phyloP scores from a whole-genome alignment of 169 alveolate genomes.

The Eimeria falciformis region DNA sequence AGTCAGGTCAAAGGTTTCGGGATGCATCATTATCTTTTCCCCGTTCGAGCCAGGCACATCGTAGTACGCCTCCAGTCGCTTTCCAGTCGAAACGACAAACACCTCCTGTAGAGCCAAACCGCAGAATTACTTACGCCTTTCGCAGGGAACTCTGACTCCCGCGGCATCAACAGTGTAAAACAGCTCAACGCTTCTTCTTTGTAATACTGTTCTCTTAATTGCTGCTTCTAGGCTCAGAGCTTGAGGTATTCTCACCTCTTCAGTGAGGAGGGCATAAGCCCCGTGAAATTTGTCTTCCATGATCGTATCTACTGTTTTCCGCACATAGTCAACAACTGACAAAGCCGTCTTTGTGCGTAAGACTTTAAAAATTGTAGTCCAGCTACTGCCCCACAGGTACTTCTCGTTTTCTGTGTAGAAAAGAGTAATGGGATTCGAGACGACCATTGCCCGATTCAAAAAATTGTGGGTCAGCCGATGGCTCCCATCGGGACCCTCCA shows the following conservation, averaged over 20 bases:
- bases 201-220: too few species aligned
- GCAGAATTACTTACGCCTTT: too few species aligned
- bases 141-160: too few species aligned
- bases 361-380: conserved; percentile 80
- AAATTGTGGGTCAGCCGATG: conserved; percentile 73
- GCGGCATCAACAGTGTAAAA: too few species aligned
- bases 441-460: conserved; percentile 74
- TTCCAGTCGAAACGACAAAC: conserved; percentile 74
- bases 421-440: conserved; percentile 78
- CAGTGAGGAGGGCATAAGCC: conserved; percentile 77
- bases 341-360: conserved; percentile 70
- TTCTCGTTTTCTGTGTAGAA: conserved; percentile 77
- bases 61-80: conserved; percentile 79
- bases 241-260: conserved; percentile 65
- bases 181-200: too few species aligned
- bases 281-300: conserved; percentile 79
- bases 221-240: not conserved
- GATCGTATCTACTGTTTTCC: conserved; percentile 69
- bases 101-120: conserved; percentile 53
- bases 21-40: conserved; percentile 77
- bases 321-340: conserved; percentile 70
- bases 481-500: conserved; percentile 74
- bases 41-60: conserved; percentile 78
- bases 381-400: conserved; percentile 81
- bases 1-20: conserved; percentile 65